These are phyloP conservation scores for Przewalskia tangutica DNA, from an alignment of 257 asterid species.

Conservation along the genomic window DNA sequence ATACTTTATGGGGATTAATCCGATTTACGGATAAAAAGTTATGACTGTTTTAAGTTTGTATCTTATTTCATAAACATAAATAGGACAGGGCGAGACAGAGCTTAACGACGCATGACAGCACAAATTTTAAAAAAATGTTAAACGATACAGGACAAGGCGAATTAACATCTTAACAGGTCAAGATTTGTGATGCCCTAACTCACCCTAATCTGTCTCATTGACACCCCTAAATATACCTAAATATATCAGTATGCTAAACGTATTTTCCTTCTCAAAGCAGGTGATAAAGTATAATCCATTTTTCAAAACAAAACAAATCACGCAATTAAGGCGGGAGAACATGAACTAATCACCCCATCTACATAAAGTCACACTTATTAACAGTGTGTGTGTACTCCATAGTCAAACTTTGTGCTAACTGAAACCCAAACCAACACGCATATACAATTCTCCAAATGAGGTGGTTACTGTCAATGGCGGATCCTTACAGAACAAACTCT, in stretches of 20 bases:
- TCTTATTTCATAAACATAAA: no score
- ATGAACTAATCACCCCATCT: background rate
- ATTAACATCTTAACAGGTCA: no score
- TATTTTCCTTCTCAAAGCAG: background rate
- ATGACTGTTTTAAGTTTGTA: no score
- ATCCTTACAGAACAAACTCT: conserved; percentile 6
- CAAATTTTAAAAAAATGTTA: no score
- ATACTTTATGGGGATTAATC: no score
- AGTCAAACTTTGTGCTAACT: background rate
- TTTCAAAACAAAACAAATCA: background rate
- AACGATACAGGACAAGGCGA: no score
- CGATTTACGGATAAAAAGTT: no score
- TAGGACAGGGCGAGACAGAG: no score
- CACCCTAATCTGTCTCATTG: no score
- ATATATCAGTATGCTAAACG: background rate
- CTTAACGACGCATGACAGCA: no score
- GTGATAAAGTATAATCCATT: background rate
- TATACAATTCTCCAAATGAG: background rate
- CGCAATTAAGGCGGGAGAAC: conserved; percentile 16
- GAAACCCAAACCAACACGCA: background rate
- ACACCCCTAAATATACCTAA: no score
- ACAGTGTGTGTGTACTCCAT: background rate
- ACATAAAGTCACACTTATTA: background rate
- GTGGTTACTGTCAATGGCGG: conserved; percentile 8
- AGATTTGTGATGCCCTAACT: no score